phyloP scores from a whole-genome alignment of 805 yeast genomes.

The Candida glaebosa region DNA sequence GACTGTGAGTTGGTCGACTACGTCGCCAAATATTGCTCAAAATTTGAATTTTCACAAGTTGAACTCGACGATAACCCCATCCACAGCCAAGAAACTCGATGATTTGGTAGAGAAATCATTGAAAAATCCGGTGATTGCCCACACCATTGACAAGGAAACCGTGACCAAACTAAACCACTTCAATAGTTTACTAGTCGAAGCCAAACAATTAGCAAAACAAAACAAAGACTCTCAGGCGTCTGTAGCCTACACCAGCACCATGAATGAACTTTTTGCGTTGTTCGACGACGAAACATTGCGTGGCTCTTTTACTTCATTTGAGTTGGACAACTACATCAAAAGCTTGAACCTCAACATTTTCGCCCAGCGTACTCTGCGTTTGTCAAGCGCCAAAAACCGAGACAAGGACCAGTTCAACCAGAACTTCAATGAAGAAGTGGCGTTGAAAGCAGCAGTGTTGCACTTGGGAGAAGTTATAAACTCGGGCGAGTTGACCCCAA shows the following conservation, averaged over 20 bases:
- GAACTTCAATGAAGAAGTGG: conserved; percentile 25
- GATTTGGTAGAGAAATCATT: conserved; percentile 16
- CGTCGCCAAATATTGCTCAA: conserved; percentile 3
- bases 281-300: conserved; percentile 21
- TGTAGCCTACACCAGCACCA: conserved; percentile 15
- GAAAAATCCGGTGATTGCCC: conserved; percentile 21
- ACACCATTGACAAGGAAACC: conserved; percentile 17
- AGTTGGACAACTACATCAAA: conserved; percentile 20
- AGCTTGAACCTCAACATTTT: conserved; percentile 23
- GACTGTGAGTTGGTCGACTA: conserved; percentile 9
- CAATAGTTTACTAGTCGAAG: conserved; percentile 24
- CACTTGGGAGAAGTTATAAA: conserved; percentile 27
- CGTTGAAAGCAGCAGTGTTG: conserved; percentile 31
- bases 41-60: conserved; percentile 6
- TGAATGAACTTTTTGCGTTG: conserved; percentile 15
- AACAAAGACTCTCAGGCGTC: conserved; percentile 13
- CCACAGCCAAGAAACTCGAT: conserved; percentile 14
- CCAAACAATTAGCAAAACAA: conserved; percentile 15
- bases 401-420: conserved; percentile 33
- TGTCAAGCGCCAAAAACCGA: conserved; percentile 30
- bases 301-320: conserved; percentile 14
- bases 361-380: conserved; percentile 28
- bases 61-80: conserved; percentile 5
- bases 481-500: conserved; percentile 25
- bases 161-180: conserved; percentile 22